Conservation (phyloP, 2,329 filamentous ascomycete species). For the Tolypocladium pustulatum region DNA sequence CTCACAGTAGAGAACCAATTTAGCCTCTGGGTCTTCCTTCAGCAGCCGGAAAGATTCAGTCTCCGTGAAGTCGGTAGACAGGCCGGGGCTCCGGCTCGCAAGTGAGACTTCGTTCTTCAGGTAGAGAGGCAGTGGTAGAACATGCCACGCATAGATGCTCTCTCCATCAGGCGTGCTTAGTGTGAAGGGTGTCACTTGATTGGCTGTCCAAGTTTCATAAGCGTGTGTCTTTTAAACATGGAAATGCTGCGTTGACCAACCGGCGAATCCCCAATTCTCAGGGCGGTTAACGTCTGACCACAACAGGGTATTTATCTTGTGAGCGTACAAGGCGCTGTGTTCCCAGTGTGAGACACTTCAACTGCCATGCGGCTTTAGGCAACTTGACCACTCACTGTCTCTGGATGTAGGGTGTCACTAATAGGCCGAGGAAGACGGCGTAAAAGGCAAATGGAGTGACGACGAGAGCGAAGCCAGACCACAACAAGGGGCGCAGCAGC, state of each 20-base stretch:
- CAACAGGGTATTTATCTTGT: slow-evolving; percentile 63
- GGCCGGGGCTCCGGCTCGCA: slow-evolving; percentile 36
- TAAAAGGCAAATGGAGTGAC: slow-evolving; percentile 55
- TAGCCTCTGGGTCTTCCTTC: slow-evolving; percentile 50
- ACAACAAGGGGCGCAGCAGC: slow-evolving; percentile 19
- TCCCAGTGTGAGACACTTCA: slow-evolving; percentile 5
- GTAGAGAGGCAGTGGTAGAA: slow-evolving; percentile 72
- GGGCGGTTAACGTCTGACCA: slow-evolving; percentile 67
- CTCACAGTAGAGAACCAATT: slow-evolving; percentile 54
- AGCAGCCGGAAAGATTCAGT: slow-evolving; percentile 52
- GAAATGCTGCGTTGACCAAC: slow-evolving; percentile 31
- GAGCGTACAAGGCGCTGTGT: slow-evolving; percentile 67
- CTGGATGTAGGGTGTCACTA: slow-evolving; percentile 64
- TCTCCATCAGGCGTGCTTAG: slow-evolving; percentile 66
- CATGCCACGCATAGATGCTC: slow-evolving; percentile 79
- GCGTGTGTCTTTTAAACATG: neutral
- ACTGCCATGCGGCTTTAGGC: neutral
- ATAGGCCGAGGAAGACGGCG: slow-evolving; percentile 50
- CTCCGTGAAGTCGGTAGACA: slow-evolving; percentile 41
- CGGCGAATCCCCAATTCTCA: slow-evolving; percentile 77
- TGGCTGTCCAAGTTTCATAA: slow-evolving; percentile 38
- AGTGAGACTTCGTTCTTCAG: slow-evolving; percentile 57
- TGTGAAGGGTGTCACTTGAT: slow-evolving; percentile 81
- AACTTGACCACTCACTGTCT: slow-evolving; percentile 52
- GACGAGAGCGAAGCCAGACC: slow-evolving; percentile 40